phyloP scores from a whole-genome alignment of 441 rosid genomes.

The Mallotus japonicus region DNA sequence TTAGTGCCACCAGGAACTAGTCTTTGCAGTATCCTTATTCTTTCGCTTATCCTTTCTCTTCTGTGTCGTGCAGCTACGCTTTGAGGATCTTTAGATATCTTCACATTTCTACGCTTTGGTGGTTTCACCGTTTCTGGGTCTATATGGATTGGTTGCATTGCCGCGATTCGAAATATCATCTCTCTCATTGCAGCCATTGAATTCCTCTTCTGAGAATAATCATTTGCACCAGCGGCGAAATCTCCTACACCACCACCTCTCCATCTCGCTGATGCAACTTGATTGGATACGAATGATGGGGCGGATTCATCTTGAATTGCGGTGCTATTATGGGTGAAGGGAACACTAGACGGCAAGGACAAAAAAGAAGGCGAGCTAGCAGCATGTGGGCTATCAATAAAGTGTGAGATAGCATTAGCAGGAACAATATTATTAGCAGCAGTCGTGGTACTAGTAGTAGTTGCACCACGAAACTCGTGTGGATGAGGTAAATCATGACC shows the following conservation, averaged over 20 bases:
- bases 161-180: slow-evolving; percentile 64
- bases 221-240: slow-evolving; percentile 14
- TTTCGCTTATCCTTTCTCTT: slow-evolving; percentile 66
- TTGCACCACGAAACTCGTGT: slow-evolving; percentile 25
- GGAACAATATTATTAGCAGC: background rate
- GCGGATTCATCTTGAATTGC: slow-evolving; percentile 19
- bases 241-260: slow-evolving; percentile 27
- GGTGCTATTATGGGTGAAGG: slow-evolving; percentile 17
- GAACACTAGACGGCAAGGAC: slow-evolving; percentile 16
- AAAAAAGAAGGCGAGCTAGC: slow-evolving; percentile 24
- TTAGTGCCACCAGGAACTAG: slow-evolving; percentile 74
- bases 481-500: slow-evolving; percentile 17
- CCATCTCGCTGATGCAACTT: slow-evolving; percentile 19
- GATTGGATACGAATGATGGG: slow-evolving; percentile 10
- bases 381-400: slow-evolving; percentile 15
- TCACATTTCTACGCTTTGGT: slow-evolving; percentile 58
- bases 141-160: slow-evolving; percentile 67
- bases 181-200: slow-evolving; percentile 71
- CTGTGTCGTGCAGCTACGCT: slow-evolving; percentile 71
- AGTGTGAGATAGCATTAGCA: slow-evolving; percentile 20
- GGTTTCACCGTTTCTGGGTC: slow-evolving; percentile 70
- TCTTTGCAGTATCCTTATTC: slow-evolving; percentile 62
- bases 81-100: slow-evolving; percentile 68
- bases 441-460: background rate
- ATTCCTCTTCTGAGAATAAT: slow-evolving; percentile 33